Base-by-base conservation (phyloP, 2,329 filamentous ascomycete genomes). In the Fusarium torulosum region DNA sequence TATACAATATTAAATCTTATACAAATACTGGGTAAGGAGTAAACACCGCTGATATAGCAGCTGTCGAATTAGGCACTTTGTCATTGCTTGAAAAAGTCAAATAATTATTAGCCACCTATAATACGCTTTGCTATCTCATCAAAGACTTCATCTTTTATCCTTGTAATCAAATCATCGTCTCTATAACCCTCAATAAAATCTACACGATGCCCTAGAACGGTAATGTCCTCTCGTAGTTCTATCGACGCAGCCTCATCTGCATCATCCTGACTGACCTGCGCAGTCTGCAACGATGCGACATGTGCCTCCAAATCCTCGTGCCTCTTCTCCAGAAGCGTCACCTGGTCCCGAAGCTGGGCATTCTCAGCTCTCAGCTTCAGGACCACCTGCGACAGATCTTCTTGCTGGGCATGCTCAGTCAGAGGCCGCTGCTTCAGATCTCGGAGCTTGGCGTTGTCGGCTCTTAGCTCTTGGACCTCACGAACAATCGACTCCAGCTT, bases 191-290 rank as follows among this genome's bases (percentile, higher is more conserved):
- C 58, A 6, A 60, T 58, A 9, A 6, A 52, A 14, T 35, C 52
- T 27, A 60, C 58, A 52, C 53, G 51, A 7, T 19, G 17, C n/a
- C 59, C 20, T 4, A 60, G 45, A 20, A 45, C 45, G 15, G 25
- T 35, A 38, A 60, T 60, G 17, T 60, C 58, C 4, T 60, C 58
- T 37, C 53, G 45, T 59, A 60, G 45, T 23, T 60, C 58, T 35
- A 60, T 60, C 8, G 59, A 45, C 4, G 7, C 31, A 25, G 53
- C 45, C 31, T 60, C 53, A 15, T 52, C 58, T 27, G 45, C 19
- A 2, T 59, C 58, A 38, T 51, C 43, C 31, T 38, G 45, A 44
- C 13, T 21, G 53, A 23, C n/a, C 29, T 19, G 38, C 23, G 38
- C n/a, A 46, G 29, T 11, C 23, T 19, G 38, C 23, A 31, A 43